Base-by-base conservation (phyloP, 2,329 filamentous ascomycete genomes). In the Coniella lustricola region DNA sequence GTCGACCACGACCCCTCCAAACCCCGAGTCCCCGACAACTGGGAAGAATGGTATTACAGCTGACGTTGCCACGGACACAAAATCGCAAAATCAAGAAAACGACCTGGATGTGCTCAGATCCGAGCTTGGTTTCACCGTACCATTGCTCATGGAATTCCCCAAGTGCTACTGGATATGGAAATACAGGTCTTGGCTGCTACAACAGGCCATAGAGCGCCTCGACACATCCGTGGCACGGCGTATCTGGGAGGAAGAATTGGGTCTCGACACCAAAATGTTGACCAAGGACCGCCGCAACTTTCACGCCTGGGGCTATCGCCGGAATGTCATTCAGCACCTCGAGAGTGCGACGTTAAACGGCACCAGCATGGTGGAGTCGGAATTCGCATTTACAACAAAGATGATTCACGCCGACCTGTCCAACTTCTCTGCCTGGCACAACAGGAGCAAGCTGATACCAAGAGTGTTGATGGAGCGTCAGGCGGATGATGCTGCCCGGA, bases 151-250 rank as follows among this genome's bases (percentile, higher is more conserved):
- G 55, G 81, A 89, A 56, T 91, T 82, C 56, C 93, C 93, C 7
- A 98, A 98, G 66, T 97, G 93, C 74, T 98, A 98, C 71, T 97
- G 93, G 91, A 91, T 98, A 60, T 98, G 93, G 93, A 95, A 95
- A 58, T 91, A 96, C 67, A 84, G 93, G 22, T 69, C 85, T 39
- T 98, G 93, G 90, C 72, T 91, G 3, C 73, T 98, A 13, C 72
- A 84, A 47, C 79, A 88, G 63, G 82, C 83, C 31, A 86, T 85
- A 40, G 63, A 73, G 12, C 72, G 82, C 16, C 72, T 95, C 9
- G 76, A 81, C 2, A 54, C 67, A 1, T 49, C 70, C 0, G 62
- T 70, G 14, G 80, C 88, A 2, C 75, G 77, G 18, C 67, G 73
- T 34, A 73, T 96, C 43, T 98, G 93, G 93, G 74, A 85, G 58